A percentile compares a stretch with the other conserved stretches of the same genome.
Evolutionary conservation across 176 grass and related monocot species (phyloP).

Genomic region (Musa acuminata): DNA sequence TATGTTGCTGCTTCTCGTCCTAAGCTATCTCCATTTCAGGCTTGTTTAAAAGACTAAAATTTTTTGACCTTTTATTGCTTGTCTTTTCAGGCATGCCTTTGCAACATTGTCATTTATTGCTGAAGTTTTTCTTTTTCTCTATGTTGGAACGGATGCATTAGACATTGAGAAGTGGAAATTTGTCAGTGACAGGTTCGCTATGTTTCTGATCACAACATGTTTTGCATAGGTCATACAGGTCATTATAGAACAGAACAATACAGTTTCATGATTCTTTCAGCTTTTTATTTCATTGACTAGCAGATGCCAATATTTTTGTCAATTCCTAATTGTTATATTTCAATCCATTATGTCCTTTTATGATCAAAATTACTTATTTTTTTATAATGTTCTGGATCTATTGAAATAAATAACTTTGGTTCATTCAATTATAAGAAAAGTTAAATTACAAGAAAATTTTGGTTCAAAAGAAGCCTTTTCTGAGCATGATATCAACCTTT

Average conservation of each 20-base stretch:
- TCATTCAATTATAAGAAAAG: background rate
- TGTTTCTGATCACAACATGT: background rate
- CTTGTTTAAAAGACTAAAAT: background rate
- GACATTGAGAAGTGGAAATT: conserved; percentile 94
- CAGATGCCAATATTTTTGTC: background rate
- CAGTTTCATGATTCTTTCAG: background rate
- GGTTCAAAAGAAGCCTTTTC: background rate
- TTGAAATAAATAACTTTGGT: no score
- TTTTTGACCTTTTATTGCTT: conserved; percentile 5
- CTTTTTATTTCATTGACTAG: background rate
- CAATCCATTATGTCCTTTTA: background rate
- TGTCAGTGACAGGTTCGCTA: conserved; percentile 41
- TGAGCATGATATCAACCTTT: background rate
- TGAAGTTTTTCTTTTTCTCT: conserved; percentile 85
- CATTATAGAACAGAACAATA: background rate
- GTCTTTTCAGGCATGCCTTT: conserved; percentile 61
- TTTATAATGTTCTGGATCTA: no score
- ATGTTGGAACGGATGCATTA: conserved; percentile 92
- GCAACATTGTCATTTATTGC: conserved; percentile 83
- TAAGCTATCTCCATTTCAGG: background rate
- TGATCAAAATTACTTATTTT: background rate
- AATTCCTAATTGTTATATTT: background rate
- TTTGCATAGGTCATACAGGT: background rate
- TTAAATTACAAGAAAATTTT: background rate
- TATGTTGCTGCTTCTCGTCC: background rate